phyloP scores from a whole-genome alignment of 2,329 filamentous ascomycete species.

The Mycosphaerella arachidis region DNA sequence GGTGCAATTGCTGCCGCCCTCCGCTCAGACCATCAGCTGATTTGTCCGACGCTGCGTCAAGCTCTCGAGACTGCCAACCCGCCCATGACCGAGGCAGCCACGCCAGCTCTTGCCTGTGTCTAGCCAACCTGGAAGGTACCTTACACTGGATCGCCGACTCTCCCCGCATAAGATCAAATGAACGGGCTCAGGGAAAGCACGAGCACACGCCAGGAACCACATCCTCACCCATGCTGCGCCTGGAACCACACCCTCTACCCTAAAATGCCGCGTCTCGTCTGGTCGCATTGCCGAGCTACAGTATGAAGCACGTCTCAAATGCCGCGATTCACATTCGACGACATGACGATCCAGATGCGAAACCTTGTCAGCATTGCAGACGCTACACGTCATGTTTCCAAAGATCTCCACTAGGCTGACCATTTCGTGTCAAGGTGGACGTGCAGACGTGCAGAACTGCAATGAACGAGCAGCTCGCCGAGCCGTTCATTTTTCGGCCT shows the following conservation, averaged over 20 bases:
- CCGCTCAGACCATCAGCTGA: not conserved
- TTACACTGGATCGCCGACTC: slow-evolving; percentile 1
- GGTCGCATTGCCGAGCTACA: not conserved
- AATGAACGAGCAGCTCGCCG: not conserved
- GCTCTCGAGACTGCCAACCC: slow-evolving; percentile 3
- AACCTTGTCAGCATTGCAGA: slow-evolving; percentile 4
- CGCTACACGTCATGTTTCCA: slow-evolving; percentile 6
- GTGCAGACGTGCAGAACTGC: not conserved
- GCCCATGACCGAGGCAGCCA: not conserved
- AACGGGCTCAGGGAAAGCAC: slow-evolving; percentile 12
- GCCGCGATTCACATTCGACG: not conserved
- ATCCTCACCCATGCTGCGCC: not conserved
- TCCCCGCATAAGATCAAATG: slow-evolving; percentile 14
- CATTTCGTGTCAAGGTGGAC: not conserved
- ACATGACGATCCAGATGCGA: not conserved
- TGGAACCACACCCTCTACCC: not conserved
- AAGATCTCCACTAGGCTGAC: not conserved
- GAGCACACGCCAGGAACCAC: slow-evolving; percentile 3
- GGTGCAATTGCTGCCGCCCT: not conserved
- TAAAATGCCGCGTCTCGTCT: not conserved
- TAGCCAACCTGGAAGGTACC: not conserved
- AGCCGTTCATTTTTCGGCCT: not conserved
- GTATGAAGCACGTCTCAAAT: not conserved
- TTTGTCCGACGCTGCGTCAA: slow-evolving; percentile 4
- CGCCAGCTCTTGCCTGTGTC: not conserved